A percentile compares a stretch with the other conserved stretches of the same genome.
phyloP scores from a whole-genome alignment of 306 rosid species.

The Fragaria nilgerrensis region DNA sequence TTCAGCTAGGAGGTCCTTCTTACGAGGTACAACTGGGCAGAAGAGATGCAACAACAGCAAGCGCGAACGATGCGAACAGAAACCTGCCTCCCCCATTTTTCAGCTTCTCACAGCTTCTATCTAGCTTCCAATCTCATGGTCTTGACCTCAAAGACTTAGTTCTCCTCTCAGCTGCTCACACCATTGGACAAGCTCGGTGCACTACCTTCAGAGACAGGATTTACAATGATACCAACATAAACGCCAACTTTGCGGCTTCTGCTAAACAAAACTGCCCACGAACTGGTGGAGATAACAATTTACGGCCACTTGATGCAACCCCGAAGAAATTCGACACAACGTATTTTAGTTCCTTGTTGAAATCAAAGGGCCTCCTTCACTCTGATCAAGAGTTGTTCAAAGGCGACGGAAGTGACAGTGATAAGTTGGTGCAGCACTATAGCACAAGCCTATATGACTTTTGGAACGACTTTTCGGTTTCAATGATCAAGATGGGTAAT shows the following conservation, averaged over 20 bases:
- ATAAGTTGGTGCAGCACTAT: slow-evolving; percentile 20
- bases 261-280: slow-evolving; percentile 15
- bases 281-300: slow-evolving; percentile 26
- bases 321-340: slow-evolving; percentile 20
- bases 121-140: slow-evolving; percentile 13
- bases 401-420: slow-evolving; percentile 25
- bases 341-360: slow-evolving; percentile 25
- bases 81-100: slow-evolving; percentile 30
- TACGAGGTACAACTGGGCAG: slow-evolving; percentile 34
- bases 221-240: slow-evolving; percentile 31
- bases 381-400: slow-evolving; percentile 35
- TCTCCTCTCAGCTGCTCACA: slow-evolving; percentile 39
- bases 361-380: slow-evolving; percentile 28
- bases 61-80: slow-evolving; percentile 17
- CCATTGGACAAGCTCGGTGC: slow-evolving; percentile 35
- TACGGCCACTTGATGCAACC: slow-evolving; percentile 16
- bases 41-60: slow-evolving; percentile 36
- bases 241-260: slow-evolving; percentile 1
- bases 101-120: slow-evolving; percentile 22
- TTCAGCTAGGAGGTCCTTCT: slow-evolving; percentile 25
- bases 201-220: slow-evolving; percentile 9
- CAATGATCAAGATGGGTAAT: slow-evolving; percentile 40
- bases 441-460: not conserved
- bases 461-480: slow-evolving; percentile 15
- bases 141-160: slow-evolving; percentile 30